phyloP scores from a whole-genome alignment of 371 early-diverging fungal species.

The Funneliformis caledonium region DNA sequence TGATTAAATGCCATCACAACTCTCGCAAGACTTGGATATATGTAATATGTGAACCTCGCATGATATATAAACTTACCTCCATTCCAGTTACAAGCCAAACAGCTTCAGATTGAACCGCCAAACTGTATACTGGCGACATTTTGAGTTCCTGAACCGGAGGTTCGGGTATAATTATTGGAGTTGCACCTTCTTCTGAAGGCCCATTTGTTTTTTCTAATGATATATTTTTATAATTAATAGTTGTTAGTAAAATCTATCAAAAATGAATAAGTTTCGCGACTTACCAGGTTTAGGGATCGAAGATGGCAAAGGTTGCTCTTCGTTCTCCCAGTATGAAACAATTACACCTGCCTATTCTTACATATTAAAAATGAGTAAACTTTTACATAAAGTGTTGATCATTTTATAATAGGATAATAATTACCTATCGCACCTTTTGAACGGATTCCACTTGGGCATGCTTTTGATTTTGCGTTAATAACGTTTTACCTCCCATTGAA shows the following conservation, averaged over 20 bases:
- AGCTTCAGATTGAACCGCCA: conserved; percentile 92
- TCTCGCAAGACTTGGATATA: conserved; percentile 36
- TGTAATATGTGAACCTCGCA: not conserved
- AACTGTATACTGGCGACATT: conserved; percentile 88
- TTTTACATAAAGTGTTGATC: not conserved
- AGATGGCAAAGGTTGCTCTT: conserved; percentile 56
- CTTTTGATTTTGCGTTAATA: conserved; percentile 82
- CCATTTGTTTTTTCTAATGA: conserved; percentile 43
- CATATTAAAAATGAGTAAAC: not conserved
- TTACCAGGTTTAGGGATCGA: conserved; percentile 31
- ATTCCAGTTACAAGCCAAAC: conserved; percentile 83
- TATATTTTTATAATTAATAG: too few relatives aligned
- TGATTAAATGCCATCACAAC: not conserved
- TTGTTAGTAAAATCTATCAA: not conserved
- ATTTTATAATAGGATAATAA: not conserved
- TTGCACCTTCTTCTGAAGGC: not conserved
- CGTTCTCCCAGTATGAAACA: conserved; percentile 92
- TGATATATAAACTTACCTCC: conserved; percentile 50
- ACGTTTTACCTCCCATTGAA: conserved; percentile 82
- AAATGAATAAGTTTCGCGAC: not conserved
- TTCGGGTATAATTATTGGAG: not conserved
- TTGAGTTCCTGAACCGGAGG: conserved; percentile 52
- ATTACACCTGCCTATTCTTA: conserved; percentile 74
- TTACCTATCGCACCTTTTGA: conserved; percentile 60
- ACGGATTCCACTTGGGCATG: conserved; percentile 89